These are phyloP conservation scores for Blastomyces parvus DNA, from an alignment of 2,329 filamentous ascomycete genomes.

Conservation along the genomic window DNA sequence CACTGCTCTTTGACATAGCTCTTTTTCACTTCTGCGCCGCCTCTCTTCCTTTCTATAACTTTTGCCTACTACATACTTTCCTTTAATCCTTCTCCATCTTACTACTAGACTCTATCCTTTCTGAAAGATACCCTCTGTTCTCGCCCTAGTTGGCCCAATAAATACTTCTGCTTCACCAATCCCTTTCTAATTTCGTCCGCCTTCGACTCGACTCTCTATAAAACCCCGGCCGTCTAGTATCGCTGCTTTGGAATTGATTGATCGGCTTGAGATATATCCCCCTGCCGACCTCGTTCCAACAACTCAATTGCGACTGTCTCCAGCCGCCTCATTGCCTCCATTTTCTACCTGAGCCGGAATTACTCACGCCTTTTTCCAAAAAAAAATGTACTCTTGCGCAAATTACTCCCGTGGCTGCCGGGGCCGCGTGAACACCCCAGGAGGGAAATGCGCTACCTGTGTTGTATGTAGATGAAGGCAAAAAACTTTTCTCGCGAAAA, in stretches of 20 bases:
- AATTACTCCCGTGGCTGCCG: constrained; percentile 42
- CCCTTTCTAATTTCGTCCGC: neutral
- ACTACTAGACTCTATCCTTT: constrained; percentile 1
- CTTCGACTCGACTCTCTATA: neutral
- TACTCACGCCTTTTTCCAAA: neutral
- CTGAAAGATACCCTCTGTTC: neutral
- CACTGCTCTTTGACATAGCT: neutral
- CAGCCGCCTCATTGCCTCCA: neutral
- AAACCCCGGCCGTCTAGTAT: too few relatives aligned
- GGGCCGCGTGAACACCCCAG: constrained; percentile 36
- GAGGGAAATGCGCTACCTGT: constrained; percentile 38
- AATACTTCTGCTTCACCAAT: neutral
- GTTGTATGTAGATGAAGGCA: constrained; percentile 28
- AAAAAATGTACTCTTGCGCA: constrained; percentile 38
- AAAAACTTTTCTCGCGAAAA: constrained; percentile 6
- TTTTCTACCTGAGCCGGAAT: neutral
- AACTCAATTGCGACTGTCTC: neutral
- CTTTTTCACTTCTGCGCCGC: constrained; percentile 3
- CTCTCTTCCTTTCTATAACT: constrained; percentile 1
- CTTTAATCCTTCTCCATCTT: constrained; percentile 3
- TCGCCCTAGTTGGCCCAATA: constrained; percentile 1
- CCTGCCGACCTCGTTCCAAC: neutral
- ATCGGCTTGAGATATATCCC: too few relatives aligned
- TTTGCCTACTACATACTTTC: constrained; percentile 6
- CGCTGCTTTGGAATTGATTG: too few relatives aligned